A percentile compares a stretch with the other conserved stretches of the same genome.
Conservation (phyloP, 495 filamentous ascomycete species). For the Stereocaulon alpinum region DNA sequence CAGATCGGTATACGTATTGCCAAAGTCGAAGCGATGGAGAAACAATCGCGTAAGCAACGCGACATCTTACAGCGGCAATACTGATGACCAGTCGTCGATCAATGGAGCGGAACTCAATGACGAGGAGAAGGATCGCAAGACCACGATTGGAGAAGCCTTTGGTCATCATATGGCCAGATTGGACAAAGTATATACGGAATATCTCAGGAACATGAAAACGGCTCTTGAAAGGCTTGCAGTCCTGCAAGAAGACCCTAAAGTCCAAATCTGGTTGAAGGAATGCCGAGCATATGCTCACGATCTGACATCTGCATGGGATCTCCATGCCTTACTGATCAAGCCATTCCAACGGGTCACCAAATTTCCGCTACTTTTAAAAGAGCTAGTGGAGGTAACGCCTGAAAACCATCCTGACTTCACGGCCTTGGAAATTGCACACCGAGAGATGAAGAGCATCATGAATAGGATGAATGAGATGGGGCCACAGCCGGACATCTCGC, state of each 20-base stretch:
- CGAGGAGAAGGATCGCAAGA: slow-evolving; percentile 64
- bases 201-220: slow-evolving; percentile 74
- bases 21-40: slow-evolving; percentile 46
- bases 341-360: slow-evolving; percentile 87
- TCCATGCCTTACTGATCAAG: slow-evolving; percentile 91
- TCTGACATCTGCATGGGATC: slow-evolving; percentile 82
- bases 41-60: slow-evolving; percentile 42
- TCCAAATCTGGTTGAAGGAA: slow-evolving; percentile 84
- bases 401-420: slow-evolving; percentile 70
- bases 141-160: slow-evolving; percentile 72
- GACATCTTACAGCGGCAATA: slow-evolving; percentile 35
- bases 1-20: slow-evolving; percentile 58
- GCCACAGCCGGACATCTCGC: slow-evolving; percentile 79
- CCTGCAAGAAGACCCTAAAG: slow-evolving; percentile 61
- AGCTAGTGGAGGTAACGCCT: slow-evolving; percentile 69
- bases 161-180: slow-evolving; percentile 59
- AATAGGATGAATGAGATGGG: slow-evolving; percentile 87
- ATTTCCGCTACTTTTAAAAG: slow-evolving; percentile 73
- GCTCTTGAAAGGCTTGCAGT: slow-evolving; percentile 68
- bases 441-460: slow-evolving; percentile 58
- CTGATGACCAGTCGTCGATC: slow-evolving; percentile 28
- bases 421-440: slow-evolving; percentile 50
- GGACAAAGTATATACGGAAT: slow-evolving; percentile 77
- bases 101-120: slow-evolving; percentile 37
- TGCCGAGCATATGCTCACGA: slow-evolving; percentile 81